These are phyloP conservation scores for Suillus plorans DNA, from an alignment of 768 basidiomycete species.

Conservation along the genomic window DNA sequence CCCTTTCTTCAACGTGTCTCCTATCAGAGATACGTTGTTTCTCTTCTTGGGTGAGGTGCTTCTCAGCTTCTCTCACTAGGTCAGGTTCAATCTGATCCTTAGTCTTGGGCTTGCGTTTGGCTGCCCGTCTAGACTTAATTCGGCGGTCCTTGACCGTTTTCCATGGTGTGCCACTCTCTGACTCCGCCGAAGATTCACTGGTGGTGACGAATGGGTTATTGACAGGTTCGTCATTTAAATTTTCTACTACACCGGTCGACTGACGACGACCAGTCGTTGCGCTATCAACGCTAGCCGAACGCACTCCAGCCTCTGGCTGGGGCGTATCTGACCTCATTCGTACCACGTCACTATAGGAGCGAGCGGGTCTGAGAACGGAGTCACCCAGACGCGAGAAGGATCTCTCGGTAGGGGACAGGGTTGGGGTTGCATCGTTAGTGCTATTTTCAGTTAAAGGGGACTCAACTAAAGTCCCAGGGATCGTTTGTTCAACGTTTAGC, in stretches of 20 bases:
- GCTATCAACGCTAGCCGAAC: too few relatives aligned
- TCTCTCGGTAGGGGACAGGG: too few relatives aligned
- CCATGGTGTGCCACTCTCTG: neutral
- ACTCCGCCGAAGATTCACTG: neutral
- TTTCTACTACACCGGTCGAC: neutral
- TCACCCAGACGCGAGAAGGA: neutral
- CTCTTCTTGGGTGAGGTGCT: neutral
- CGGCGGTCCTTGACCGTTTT: neutral
- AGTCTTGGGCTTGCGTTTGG: neutral
- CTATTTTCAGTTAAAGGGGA: too few relatives aligned
- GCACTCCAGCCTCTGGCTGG: neutral
- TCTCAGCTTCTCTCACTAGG: neutral
- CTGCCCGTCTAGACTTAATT: too few relatives aligned
- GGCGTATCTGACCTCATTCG: neutral
- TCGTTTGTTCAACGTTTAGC: too few relatives aligned
- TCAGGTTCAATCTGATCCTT: neutral
- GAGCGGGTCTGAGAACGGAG: neutral
- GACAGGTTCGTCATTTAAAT: too few relatives aligned
- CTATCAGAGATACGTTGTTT: neutral
- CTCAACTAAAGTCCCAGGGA: too few relatives aligned
- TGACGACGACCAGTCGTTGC: neutral
- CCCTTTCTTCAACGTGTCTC: neutral
- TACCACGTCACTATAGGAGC: neutral
- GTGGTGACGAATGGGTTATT: neutral
- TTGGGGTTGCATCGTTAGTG: too few relatives aligned